phyloP scores from a whole-genome alignment of 345 rosid species.

The Heritiera littoralis region DNA sequence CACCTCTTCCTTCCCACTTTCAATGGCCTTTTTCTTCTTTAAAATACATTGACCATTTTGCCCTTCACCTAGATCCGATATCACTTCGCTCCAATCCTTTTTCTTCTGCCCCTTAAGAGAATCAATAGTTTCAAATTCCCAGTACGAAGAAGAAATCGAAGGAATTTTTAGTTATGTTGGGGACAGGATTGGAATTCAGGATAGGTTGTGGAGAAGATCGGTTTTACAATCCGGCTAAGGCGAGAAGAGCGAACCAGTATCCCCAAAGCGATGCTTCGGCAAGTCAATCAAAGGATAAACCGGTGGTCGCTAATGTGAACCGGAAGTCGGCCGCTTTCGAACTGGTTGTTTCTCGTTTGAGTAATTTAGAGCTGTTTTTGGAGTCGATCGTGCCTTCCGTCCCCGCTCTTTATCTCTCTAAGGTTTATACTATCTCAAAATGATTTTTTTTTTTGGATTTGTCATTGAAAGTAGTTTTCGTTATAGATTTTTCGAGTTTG shows the following conservation, averaged over 20 bases:
- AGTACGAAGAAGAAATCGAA: background rate
- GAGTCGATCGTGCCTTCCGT: conserved; percentile 56
- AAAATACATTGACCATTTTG: conserved; percentile 18
- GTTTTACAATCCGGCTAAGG: conserved; percentile 38
- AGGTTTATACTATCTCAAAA: conserved; percentile 39
- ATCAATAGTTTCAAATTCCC: too few species aligned
- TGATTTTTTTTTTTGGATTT: background rate
- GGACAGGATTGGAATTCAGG: conserved; percentile 50
- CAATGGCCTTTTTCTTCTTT: background rate
- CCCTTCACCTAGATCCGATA: conserved; percentile 29
- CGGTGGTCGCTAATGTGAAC: background rate
- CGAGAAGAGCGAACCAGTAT: conserved; percentile 39
- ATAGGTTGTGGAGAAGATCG: conserved; percentile 53
- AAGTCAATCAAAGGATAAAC: conserved; percentile 34
- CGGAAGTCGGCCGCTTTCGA: conserved; percentile 34
- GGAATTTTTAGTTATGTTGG: conserved; percentile 40
- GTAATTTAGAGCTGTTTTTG: conserved; percentile 56
- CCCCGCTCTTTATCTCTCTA: conserved; percentile 46
- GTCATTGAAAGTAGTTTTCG: background rate
- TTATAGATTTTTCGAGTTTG: background rate
- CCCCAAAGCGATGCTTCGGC: conserved; percentile 41
- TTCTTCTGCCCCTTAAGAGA: background rate
- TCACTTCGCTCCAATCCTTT: background rate
- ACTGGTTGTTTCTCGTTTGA: conserved; percentile 28
- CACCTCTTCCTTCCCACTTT: background rate